Evolutionary conservation across 2,329 filamentous ascomycete genomes (phyloP).

Genomic region (Pleoardoris graminearum): DNA sequence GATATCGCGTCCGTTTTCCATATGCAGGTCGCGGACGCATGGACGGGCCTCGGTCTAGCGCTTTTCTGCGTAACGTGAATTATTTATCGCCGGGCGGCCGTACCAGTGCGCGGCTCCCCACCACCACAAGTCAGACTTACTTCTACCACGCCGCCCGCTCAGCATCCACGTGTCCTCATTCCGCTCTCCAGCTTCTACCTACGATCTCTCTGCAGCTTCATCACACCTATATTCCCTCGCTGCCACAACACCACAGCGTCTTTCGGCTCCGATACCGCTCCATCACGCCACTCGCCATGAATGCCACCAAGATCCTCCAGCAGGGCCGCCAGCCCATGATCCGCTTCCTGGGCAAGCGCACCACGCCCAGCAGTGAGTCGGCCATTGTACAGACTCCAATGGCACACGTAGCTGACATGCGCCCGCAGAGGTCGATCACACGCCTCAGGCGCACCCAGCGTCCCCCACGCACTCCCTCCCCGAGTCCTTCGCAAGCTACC

Average conservation of each 20-base stretch:
- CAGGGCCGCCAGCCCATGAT: conserved; percentile 56
- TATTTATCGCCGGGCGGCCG: conserved; percentile 10
- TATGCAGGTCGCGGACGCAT: not conserved
- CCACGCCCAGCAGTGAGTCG: conserved; percentile 48
- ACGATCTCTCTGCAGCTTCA: not conserved
- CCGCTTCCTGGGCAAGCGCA: conserved; percentile 55
- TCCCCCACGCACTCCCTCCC: conserved; percentile 69
- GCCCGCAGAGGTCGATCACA: conserved; percentile 70
- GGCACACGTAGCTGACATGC: conserved; percentile 15
- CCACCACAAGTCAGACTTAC: conserved; percentile 11
- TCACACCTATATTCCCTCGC: not conserved
- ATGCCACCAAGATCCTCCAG: conserved; percentile 51
- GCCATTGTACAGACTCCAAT: not conserved
- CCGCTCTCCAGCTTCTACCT: not conserved
- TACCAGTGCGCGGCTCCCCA: conserved; percentile 18
- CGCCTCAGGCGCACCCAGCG: conserved; percentile 72
- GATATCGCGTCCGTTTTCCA: not conserved
- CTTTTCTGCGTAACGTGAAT: conserved; percentile 8
- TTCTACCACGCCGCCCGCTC: conserved; percentile 7
- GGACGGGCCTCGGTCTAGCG: conserved; percentile 8
- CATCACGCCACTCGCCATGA: conserved; percentile 43
- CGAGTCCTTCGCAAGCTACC: conserved; percentile 73
- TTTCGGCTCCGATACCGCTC: conserved; percentile 13
- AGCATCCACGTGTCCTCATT: conserved; percentile 4
- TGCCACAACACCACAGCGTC: not conserved